Conservation (phyloP, 1,284 basidiomycete genomes). For the Apiotrichum gamsii region DNA sequence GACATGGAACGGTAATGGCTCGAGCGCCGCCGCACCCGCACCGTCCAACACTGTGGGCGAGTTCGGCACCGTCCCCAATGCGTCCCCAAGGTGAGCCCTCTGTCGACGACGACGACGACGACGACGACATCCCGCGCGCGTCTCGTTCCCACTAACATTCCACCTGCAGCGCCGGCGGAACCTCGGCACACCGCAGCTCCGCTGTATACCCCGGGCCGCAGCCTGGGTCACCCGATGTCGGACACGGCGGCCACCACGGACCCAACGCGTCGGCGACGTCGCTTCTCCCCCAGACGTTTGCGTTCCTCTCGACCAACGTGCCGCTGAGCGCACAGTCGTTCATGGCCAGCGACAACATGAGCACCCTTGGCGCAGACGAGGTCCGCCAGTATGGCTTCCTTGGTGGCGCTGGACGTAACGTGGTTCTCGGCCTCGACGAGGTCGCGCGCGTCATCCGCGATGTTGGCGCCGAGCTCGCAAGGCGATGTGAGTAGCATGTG, state of each 20-base stretch:
- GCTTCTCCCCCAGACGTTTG: slow-evolving; percentile 16
- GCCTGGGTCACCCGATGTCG: background rate
- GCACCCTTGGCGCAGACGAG: slow-evolving; percentile 23
- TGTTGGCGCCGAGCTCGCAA: slow-evolving; percentile 63
- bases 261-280: slow-evolving; percentile 9
- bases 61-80: slow-evolving; percentile 19
- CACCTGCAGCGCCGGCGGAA: too few relatives aligned
- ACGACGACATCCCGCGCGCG: too few relatives aligned
- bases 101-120: too few relatives aligned
- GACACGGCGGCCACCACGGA: background rate
- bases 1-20: slow-evolving; percentile 16
- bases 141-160: background rate
- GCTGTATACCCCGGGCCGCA: background rate
- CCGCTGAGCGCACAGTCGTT: slow-evolving; percentile 21
- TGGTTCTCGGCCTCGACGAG: slow-evolving; percentile 65
- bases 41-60: slow-evolving; percentile 9
- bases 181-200: too few relatives aligned
- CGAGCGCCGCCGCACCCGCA: slow-evolving; percentile 3
- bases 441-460: slow-evolving; percentile 63
- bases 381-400: slow-evolving; percentile 35
- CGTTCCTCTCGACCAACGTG: slow-evolving; percentile 30
- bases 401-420: slow-evolving; percentile 26
- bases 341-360: slow-evolving; percentile 29
- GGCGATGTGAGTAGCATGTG: slow-evolving; percentile 52
- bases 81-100: slow-evolving; percentile 4